Percentiles rank a stretch among this genome's conserved stretches.
Conservation (phyloP, 148 eudicot genomes). For the Amaranthus palmeri region DNA sequence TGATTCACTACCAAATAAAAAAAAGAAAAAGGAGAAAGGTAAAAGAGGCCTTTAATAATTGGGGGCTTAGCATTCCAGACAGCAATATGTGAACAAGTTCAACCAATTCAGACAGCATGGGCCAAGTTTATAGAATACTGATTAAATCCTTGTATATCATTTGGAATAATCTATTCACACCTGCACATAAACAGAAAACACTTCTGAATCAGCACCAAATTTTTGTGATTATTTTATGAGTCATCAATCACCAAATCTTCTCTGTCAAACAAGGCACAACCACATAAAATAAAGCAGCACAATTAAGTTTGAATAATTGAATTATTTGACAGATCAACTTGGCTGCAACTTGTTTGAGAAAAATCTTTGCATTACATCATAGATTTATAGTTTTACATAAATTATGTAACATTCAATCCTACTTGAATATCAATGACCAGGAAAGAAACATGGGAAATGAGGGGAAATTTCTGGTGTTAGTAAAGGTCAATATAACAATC, state of each 20-base stretch:
- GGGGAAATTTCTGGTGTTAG: not conserved
- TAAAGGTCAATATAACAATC: not conserved
- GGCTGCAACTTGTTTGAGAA: not conserved
- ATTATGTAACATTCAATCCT: not conserved
- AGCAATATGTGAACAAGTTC: conserved; percentile 4
- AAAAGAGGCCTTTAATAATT: not conserved
- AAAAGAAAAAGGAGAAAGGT: not conserved
- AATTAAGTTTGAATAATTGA: not conserved
- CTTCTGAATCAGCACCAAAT: conserved; percentile 2
- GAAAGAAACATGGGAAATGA: not conserved
- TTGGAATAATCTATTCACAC: conserved; percentile 23
- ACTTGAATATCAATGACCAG: not conserved
- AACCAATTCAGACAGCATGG: conserved; percentile 11
- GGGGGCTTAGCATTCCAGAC: not conserved
- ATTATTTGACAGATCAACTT: not conserved
- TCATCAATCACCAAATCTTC: not conserved
- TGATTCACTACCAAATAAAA: conserved; percentile 1
- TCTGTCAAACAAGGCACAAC: not conserved
- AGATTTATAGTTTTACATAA: not conserved
- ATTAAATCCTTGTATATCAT: conserved; percentile 6
- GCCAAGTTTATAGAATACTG: conserved; percentile 1
- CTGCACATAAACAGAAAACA: conserved; percentile 11
- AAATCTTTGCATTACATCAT: not conserved
- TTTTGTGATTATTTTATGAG: not conserved
- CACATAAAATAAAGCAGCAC: not conserved